Base-by-base conservation (phyloP, 768 basidiomycete genomes). In the Neoboletus subvelutipes region DNA sequence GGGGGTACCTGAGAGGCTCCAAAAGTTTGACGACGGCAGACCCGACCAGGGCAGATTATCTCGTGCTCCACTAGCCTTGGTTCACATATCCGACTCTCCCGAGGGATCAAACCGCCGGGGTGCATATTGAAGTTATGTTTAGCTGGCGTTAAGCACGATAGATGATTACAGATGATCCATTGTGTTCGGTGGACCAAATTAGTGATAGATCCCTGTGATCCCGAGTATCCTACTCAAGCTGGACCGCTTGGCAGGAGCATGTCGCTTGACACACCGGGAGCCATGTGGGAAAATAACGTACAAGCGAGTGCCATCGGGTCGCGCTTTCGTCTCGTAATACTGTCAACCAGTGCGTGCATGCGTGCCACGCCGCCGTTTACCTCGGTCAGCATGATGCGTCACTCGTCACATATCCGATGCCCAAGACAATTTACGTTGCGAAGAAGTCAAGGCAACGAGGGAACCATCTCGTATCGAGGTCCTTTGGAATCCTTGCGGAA, bases 401-500 rank as follows among this genome's bases (percentile, higher is more conserved):
- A 41, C 20, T 34, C 28, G 13, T 51, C 43, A 42, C 29, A 42
- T 48, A 39, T 28, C 62, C 63, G 46, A 49, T 24, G 37, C 9
- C 45, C 49, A 52, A 20, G 47, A 33, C 31, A 41, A 31, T 47
- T 57, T 55, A 60, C 57, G 57, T 61, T 43, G 55, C 33, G 33
- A 59, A 66, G 49, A 39, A 43, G 51, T 49, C 65, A 57, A 57
- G 45, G 50, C 24, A 60, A 59, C 56, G 46, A 51, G 49, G 49
- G 46, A 54, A 29, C 17, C 36, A 29, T 50, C 13, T 41, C 50
- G 39, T 46, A 43, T 34, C 31, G 24, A n/a, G 17, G 50, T 26
- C 33, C 46, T 52, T 33, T 18, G 53, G 26, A 52, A 48, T 15
- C 40, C 46, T 41, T 57, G 43, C 28, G 34, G 52, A 55, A 40